These are phyloP conservation scores for Straminergon stramineum DNA, from an alignment of 225 moss, liverwort and hornwort genomes.

Conservation along the genomic window DNA sequence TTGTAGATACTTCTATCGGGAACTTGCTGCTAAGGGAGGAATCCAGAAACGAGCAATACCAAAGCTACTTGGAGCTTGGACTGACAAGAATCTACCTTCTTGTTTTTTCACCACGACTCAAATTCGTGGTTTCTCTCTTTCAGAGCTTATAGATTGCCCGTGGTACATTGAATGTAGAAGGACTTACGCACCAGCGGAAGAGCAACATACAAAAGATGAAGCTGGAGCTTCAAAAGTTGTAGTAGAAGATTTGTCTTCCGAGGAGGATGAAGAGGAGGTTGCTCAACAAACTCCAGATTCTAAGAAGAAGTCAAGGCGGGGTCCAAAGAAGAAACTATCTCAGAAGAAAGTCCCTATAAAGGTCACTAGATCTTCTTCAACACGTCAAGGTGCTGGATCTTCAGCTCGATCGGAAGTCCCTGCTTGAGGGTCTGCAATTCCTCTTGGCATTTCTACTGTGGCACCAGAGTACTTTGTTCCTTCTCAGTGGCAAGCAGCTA, in stretches of 20 bases:
- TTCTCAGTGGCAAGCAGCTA: not conserved
- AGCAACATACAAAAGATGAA: not conserved
- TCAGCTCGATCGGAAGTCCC: not conserved
- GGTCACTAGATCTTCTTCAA: not conserved
- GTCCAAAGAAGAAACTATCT: too few relatives aligned
- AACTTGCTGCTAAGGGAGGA: too few relatives aligned
- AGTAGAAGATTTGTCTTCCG: not conserved
- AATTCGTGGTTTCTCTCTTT: too few relatives aligned
- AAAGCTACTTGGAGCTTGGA: too few relatives aligned
- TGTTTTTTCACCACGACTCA: too few relatives aligned
- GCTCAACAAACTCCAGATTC: too few relatives aligned
- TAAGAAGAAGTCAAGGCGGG: too few relatives aligned
- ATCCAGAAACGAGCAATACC: too few relatives aligned
- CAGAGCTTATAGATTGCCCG: not conserved
- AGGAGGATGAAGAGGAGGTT: not conserved
- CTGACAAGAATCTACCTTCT: too few relatives aligned
- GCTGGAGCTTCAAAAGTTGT: accelerated
- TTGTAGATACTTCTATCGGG: too few relatives aligned
- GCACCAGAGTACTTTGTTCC: not conserved
- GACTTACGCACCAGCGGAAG: not conserved
- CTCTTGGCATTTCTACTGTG: accelerated
- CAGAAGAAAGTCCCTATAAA: not conserved
- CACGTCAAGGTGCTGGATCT: not conserved
- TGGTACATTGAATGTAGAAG: not conserved
- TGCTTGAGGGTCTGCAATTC: not conserved